Evolutionary conservation across 1,139 yeast species (phyloP).

Genomic region (Suhomyces ambrosiae): DNA sequence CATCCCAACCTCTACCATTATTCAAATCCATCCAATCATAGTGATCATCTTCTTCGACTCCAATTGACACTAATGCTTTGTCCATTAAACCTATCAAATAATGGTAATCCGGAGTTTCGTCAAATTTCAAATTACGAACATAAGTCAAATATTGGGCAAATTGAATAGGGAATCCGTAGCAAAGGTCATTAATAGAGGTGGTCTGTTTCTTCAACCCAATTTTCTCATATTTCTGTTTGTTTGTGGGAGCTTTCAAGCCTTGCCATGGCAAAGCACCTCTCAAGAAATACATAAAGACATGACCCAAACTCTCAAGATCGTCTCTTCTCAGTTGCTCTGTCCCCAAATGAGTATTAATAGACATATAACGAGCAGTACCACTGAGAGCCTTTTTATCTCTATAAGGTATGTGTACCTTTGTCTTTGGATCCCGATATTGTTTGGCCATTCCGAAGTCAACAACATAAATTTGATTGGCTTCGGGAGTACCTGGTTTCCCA

Average conservation of each 20-base stretch:
- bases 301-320: conserved; percentile 64
- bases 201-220: conserved; percentile 78
- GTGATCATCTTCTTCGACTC: conserved; percentile 51
- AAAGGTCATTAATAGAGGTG: conserved; percentile 68
- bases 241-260: conserved; percentile 71
- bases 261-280: conserved; percentile 60
- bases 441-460: conserved; percentile 69
- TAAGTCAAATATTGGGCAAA: conserved; percentile 75
- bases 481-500: conserved; percentile 65
- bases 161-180: conserved; percentile 71
- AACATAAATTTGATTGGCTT: conserved; percentile 56
- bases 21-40: conserved; percentile 86
- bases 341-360: conserved; percentile 65
- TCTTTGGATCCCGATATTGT: conserved; percentile 62
- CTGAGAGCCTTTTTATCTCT: conserved; percentile 63
- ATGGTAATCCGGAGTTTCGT: conserved; percentile 77
- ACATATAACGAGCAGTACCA: conserved; percentile 69
- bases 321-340: conserved; percentile 67
- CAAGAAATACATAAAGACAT: conserved; percentile 63
- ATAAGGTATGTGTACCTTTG: conserved; percentile 62
- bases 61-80: conserved; percentile 40
- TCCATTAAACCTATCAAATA: conserved; percentile 45
- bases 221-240: conserved; percentile 79
- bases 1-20: conserved; percentile 84
- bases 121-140: conserved; percentile 72